Conservation (phyloP, 176 grass and related monocot species). For the bread wheat (Triticum aestivum) region IWGSC_CS_RefSeq_v2.1 NC_057808.1:561755053-561755552, state of each 20-base stretch:
- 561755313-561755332: background rate
- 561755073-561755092: no score
- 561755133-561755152: no score
- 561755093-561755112: no score
- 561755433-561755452: background rate
- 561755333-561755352: background rate
- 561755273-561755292: background rate
- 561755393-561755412: background rate
- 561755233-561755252: background rate
- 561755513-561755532: no score
- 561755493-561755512: no score
- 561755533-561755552: background rate
- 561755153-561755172: background rate
- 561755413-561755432: background rate
- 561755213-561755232: background rate
- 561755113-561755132: no score
- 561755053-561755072: background rate
- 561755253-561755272: background rate
- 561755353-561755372: background rate
- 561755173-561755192: background rate
- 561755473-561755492: no score
- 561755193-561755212: background rate
- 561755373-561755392: background rate
- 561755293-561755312: background rate
- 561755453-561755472: no score